Percentiles rank a stretch among this genome's conserved stretches.
Evolutionary conservation across 139 green algal genomes (phyloP).

Genomic region (Chlorella ohadii): DNA sequence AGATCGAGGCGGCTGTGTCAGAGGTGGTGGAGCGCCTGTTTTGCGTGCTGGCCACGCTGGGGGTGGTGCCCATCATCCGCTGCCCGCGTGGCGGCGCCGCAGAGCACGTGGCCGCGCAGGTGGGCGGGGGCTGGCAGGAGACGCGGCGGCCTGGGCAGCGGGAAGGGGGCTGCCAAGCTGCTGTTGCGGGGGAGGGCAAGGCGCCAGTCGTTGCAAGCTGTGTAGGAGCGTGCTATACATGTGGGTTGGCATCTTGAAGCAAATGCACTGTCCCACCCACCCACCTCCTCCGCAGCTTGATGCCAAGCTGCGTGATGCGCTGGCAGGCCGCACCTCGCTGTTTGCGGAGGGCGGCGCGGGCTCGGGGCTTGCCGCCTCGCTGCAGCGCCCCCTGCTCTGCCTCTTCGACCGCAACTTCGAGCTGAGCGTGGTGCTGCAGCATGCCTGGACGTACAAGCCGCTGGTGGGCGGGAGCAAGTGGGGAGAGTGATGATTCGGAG

Average conservation of each 20-base stretch:
- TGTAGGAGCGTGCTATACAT: too few relatives aligned
- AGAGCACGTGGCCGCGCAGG: constrained; percentile 87
- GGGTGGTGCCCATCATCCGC: constrained; percentile 94
- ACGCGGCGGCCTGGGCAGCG: too few relatives aligned
- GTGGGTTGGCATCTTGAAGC: too few relatives aligned
- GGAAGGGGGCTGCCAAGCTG: too few relatives aligned
- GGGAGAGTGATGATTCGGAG: too few relatives aligned
- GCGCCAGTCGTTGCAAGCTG: too few relatives aligned
- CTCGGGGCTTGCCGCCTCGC: constrained; percentile 61
- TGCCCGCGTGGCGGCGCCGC: constrained; percentile 90
- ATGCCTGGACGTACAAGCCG: constrained; percentile 96
- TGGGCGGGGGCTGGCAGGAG: background rate
- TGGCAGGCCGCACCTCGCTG: constrained; percentile 78
- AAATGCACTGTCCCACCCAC: too few relatives aligned
- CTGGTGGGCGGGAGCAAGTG: constrained; percentile 88
- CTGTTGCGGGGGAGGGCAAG: too few relatives aligned
- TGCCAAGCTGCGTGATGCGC: constrained; percentile 77
- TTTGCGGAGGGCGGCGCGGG: constrained; percentile 70
- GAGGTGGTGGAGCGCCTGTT: constrained; percentile 95
- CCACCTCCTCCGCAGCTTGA: constrained; percentile 67
- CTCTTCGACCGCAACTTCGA: constrained; percentile 99
- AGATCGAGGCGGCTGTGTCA: constrained; percentile 86
- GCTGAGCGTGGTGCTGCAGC: constrained; percentile 87
- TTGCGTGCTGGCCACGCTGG: constrained; percentile 87
- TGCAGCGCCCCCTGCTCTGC: constrained; percentile 92